These are phyloP conservation scores for Penicillium corylophilum DNA, from an alignment of 2,329 filamentous ascomycete genomes.

Conservation along the genomic window DNA sequence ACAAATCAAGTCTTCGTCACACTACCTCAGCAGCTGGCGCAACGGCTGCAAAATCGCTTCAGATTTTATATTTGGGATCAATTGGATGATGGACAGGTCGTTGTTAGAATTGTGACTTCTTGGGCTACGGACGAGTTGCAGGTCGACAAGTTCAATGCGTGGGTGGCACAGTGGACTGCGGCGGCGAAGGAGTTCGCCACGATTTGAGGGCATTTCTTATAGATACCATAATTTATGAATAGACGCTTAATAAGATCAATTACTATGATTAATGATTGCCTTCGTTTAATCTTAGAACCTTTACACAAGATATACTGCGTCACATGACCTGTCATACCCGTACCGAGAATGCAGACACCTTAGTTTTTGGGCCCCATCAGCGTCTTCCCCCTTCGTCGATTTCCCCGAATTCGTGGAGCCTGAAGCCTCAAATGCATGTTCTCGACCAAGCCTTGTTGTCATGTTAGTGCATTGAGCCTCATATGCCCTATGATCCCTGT, in stretches of 20 bases:
- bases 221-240: not conserved
- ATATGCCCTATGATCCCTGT: not conserved
- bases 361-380: not conserved
- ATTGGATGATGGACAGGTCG: conserved; percentile 38
- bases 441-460: not conserved
- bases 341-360: conserved; percentile 1
- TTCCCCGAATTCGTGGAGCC: not conserved
- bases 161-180: conserved; percentile 29
- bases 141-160: conserved; percentile 40
- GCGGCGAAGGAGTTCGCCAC: conserved; percentile 9
- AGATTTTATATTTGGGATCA: conserved; percentile 53
- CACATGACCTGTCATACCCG: not conserved
- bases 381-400: not conserved
- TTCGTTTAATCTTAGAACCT: not conserved
- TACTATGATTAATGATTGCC: not conserved
- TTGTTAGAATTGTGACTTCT: conserved; percentile 51
- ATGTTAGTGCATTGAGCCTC: not conserved
- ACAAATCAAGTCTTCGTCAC: conserved; percentile 55
- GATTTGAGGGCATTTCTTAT: conserved; percentile 1
- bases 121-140: conserved; percentile 51
- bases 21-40: conserved; percentile 42
- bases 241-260: not conserved
- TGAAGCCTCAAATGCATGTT: not conserved
- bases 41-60: conserved; percentile 45
- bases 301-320: not conserved